These are phyloP conservation scores for Ophiocordyceps polyrhachis-furcata DNA, from an alignment of 2,329 filamentous ascomycete genomes.

Conservation along the genomic window DNA sequence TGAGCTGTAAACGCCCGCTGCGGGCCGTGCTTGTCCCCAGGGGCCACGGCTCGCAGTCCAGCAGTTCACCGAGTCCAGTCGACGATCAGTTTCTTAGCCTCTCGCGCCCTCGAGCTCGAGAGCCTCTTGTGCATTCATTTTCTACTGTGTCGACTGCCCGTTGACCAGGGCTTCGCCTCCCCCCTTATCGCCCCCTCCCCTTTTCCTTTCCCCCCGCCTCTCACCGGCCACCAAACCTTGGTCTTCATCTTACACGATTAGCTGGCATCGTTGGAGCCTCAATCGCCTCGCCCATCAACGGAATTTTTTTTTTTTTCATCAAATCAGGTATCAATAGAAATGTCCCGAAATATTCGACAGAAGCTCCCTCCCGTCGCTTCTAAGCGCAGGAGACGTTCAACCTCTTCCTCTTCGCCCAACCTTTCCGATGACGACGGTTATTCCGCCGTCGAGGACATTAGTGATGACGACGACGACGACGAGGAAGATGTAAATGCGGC, in stretches of 20 bases:
- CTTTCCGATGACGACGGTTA: constrained; percentile 57
- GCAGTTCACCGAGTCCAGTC: constrained; percentile 61
- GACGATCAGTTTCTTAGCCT: constrained; percentile 49
- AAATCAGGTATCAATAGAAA: constrained; percentile 7
- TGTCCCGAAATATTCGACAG: constrained; percentile 35
- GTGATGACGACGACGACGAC: constrained; percentile 59
- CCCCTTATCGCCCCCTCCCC: not conserved
- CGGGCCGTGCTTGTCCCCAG: constrained; percentile 33
- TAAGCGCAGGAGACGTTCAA: constrained; percentile 27
- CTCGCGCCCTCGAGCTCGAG: constrained; percentile 24
- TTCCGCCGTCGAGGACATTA: constrained; percentile 61
- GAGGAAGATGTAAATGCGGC: constrained; percentile 59
- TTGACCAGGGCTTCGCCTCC: constrained; percentile 8
- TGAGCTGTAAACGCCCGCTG: constrained; percentile 87
- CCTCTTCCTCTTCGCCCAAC: constrained; percentile 34
- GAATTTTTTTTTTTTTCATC: not conserved
- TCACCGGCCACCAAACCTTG: not conserved
- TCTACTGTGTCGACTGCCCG: constrained; percentile 12
- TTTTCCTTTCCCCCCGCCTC: not conserved
- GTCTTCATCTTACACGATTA: not conserved
- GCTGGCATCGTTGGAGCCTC: not conserved
- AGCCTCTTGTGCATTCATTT: constrained; percentile 20
- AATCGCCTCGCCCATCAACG: not conserved
- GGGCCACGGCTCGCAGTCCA: constrained; percentile 54
- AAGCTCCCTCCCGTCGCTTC: constrained; percentile 25